Base-by-base conservation (phyloP, 164 flowering plant genomes). In the Chimonanthus salicifolius region DNA sequence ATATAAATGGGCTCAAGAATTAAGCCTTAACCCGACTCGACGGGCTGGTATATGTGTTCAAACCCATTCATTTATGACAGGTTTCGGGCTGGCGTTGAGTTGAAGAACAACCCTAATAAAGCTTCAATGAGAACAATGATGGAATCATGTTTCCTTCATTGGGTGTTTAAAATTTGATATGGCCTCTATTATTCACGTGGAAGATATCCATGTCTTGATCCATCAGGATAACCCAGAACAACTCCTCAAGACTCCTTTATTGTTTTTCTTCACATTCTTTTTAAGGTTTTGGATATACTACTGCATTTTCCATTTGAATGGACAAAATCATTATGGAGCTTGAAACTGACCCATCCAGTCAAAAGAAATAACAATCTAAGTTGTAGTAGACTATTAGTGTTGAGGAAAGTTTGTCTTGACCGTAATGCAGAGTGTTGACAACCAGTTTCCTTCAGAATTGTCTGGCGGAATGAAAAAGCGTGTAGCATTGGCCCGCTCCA, bases 391-490 rank as follows among this genome's bases (percentile, higher is more conserved):
- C 33, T 33, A 33, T 1, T 33, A 33, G 33, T 54, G 3, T 11
- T 54, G n/a, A 54, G 60, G 60, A 54, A 44, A 48, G 58, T 48
- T 63, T 51, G 49, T 10, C 15, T 72, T 58, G 11, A 62, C 21
- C 54, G 75, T 64, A 33, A 7, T 83, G 75, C 77, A 95, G 98
- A 98, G 89, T 73, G 98, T 90, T 79, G 99, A 96, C 83, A 89
- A 96, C 65, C 90, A 97, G 13, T 67, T 94, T 76, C 99, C 99
- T 76, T 96, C 98, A 45, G 98, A 96, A 80, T 83, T 96, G 77
- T 96, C 98, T 72, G 99, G 99, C 72, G 99, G 99, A 75, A 96
- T 96, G 98, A 94, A 94, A 78, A 94, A 94, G 78, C 85, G 98
- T 68, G 99, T 96, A 73, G 98, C 99, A 66, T 82, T 96, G 78